Percentiles rank a stretch among this genome's conserved stretches.
Evolutionary conservation across 2,329 filamentous ascomycete genomes (phyloP).

Genomic region (Diaporthe batatas): DNA sequence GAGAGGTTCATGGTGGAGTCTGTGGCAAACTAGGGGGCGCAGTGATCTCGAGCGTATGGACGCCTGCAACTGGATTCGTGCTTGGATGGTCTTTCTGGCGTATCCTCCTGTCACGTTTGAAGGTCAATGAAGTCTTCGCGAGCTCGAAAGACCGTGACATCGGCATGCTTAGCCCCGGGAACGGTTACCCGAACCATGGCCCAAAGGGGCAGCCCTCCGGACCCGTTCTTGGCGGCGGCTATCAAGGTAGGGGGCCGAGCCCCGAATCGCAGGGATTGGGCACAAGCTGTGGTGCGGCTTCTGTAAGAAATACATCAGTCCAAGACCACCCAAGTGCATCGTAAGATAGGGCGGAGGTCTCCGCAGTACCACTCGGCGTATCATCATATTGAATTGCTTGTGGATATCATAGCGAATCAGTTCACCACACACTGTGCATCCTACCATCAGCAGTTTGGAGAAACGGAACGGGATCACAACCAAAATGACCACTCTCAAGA

Average conservation of each 20-base stretch:
- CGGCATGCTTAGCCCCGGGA: no score
- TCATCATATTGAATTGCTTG: not conserved
- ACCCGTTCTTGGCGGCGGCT: not conserved
- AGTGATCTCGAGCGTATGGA: not conserved
- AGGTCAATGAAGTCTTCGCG: not conserved
- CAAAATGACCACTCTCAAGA: slow-evolving; percentile 43
- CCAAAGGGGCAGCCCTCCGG: slow-evolving; percentile 14
- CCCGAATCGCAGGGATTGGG: not conserved
- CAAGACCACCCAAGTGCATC: not conserved
- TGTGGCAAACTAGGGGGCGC: no score
- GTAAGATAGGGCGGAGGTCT: not conserved
- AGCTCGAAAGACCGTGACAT: not conserved
- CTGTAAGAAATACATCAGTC: slow-evolving; percentile 20
- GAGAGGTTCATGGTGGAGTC: not conserved
- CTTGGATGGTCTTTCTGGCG: not conserved
- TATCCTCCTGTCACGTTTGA: not conserved
- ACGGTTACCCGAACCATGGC: no score
- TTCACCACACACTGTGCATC: not conserved
- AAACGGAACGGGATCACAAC: no score
- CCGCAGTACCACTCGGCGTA: not conserved
- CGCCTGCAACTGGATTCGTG: not conserved
- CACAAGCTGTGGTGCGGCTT: not conserved
- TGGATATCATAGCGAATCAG: not conserved
- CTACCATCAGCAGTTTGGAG: not conserved
- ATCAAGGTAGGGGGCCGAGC: not conserved